Evolutionary conservation across 2,329 filamentous ascomycete genomes (phyloP), one percentile per base, ranked within the genome.

Genomic region (Pseudogymnoascus sp.): DNA sequence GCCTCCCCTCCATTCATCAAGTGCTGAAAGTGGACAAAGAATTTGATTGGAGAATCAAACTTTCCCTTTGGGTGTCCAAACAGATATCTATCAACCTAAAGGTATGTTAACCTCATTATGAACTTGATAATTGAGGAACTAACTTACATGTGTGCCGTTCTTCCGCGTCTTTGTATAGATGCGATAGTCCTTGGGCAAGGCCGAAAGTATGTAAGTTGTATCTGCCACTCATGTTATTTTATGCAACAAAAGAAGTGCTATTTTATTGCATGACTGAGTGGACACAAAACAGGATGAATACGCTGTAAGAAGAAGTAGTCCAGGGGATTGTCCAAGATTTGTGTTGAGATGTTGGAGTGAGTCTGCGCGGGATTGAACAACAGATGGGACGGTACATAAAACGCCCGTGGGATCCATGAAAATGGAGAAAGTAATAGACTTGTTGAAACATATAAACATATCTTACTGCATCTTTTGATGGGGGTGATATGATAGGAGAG

Each of bases 21-120:
- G 19, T 40, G 53, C 16, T 62, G 56, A 35, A 64, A 64, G 38
- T 64, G 63, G 16, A 50, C 26, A 40, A 35, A 50, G 61, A 62
- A 64, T 33, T 64, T 59, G n/a, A 50, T 62, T 19, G 63, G 40
- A 16, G 63, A 64, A 14, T 63, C 42, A 59, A 62, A 64, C 6
- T 61, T 44, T n/a, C 61, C 63, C 21, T 38, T 50, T 11, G 35
- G 42, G 33, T 63, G 61, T 13, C 63, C 63, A 35, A 53, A 64
- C 5, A 64, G 33, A 24, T 64, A 64, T n/a, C 63, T 61, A 16
- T 64, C 63, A 11, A 40, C 11, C 61, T 62, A 33, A 21, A 11
- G 50, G 1, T 33, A 21, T 5, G 29, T 56, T 56, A 56, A 29
- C 29, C 16, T 19, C 29, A 56, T 21, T 35, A 56, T 56, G 26